phyloP scores from a whole-genome alignment of 768 basidiomycete genomes.

The Exidia glandulosa region DNA sequence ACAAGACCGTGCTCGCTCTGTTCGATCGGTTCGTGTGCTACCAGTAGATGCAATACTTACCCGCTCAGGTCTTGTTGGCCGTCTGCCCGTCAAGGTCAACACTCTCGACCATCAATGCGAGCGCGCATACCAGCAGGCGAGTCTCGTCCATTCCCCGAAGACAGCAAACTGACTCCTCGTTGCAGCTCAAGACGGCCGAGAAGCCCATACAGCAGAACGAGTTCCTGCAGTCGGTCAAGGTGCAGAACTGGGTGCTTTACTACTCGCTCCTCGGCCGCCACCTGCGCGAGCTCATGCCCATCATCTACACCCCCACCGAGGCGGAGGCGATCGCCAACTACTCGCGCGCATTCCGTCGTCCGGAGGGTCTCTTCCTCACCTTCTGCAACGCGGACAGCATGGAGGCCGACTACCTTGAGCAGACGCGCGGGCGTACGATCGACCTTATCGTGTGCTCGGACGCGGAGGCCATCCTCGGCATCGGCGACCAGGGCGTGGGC shows the following conservation, averaged over 20 bases:
- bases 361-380: conserved; percentile 66
- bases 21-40: no score
- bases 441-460: conserved; percentile 79
- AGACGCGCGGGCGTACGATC: conserved; percentile 47
- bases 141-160: conserved; percentile 27
- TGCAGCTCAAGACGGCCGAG: conserved; percentile 21
- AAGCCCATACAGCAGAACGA: conserved; percentile 52
- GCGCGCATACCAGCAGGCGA: conserved; percentile 65
- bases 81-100: conserved; percentile 41
- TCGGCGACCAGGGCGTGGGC: conserved; percentile 65
- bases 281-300: conserved; percentile 51
- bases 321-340: conserved; percentile 77
- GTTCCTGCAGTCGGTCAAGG: conserved; percentile 65
- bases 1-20: no score
- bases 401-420: conserved; percentile 67
- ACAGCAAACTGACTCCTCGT: conserved; percentile 25
- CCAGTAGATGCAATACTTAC: no score
- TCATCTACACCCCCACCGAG: conserved; percentile 79
- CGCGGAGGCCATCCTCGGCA: conserved; percentile 76
- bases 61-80: conserved; percentile 28
- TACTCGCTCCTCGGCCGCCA: conserved; percentile 52
- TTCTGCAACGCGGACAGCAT: conserved; percentile 51
- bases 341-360: conserved; percentile 71
- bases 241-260: conserved; percentile 76
- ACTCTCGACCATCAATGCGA: conserved; percentile 66